Evolutionary conservation across 768 basidiomycete species (phyloP), one percentile per base, ranked within the genome.

Genomic region (Amanita phalloides): DNA sequence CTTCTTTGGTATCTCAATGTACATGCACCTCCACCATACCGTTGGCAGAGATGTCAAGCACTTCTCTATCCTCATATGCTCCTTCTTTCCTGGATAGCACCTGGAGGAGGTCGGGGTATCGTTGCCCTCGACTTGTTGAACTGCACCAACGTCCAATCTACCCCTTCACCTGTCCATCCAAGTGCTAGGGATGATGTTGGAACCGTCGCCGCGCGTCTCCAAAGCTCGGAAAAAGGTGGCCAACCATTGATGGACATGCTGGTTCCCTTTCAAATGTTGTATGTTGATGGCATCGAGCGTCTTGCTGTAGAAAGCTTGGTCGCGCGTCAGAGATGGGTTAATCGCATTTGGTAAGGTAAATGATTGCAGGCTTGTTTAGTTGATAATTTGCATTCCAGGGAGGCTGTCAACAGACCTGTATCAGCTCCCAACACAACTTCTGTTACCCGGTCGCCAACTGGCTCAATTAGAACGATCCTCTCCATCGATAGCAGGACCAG

Each of bases 1-100:
- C 70, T 82, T 11, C 68, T 96, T 0, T 95, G 90, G 85, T 96
- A 92, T 62, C 78, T 96, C 49, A 95, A 96, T 52, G 93, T 95
- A 0, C 93, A 96, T 60, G 84, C 86, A 0, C 62, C 77, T 3
- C 80, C 84, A 20, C 86, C 87, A 0, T 92, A 83, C 64, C 68
- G 74, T 54, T 90, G 86, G 88, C 79, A 83, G 67, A 76, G 89
- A 55, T 92, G 81, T 60, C 87, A 88, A 61, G 90, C 84, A 0
- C 72, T 90, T 43, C 72, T 88, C 1, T 94, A 87, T 60, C 89
- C 81, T n/a, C 79, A 88, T 56, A 83, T 87, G 69, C 73, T 96
- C 2, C 68, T 93, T 2, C 73, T 96, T 3, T 89, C 87, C 8
- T 96, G 93, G 93, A 74, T 89, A 51, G 84, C 88, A 4, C 78